Evolutionary conservation across 352 stramenopile species (phyloP), one percentile per base, ranked within the genome.

Genomic region (Globisporangium alternatum): DNA sequence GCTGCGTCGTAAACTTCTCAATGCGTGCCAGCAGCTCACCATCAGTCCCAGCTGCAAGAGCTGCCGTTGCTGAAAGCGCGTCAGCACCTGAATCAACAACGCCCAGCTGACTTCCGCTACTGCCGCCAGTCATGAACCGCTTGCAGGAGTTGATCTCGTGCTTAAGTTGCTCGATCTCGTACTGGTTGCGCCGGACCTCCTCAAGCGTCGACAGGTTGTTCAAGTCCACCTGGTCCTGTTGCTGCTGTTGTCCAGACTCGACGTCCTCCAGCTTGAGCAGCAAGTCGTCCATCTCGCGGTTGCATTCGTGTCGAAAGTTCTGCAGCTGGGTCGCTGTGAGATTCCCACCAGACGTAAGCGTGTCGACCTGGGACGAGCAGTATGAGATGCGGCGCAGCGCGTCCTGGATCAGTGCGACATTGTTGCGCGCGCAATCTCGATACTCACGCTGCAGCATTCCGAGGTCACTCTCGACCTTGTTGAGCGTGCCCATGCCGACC

Each of bases 391-490:
- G 78, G n/a, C 57, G 63, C 39, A 88, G 64, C 21, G 75, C 74
- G 39, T 88, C 70, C 55, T 90, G 74, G 41, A 86, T 73, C 30
- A 88, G 62, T 53, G 60, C 60, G 25, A 80, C 66, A 58, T 90
- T 83, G 59, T 76, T 76, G 15, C 64, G 67, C 51, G 78, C 75
- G 9, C 72, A 72, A 22, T 76, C 70, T 19, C 76, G 68, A 55
- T 87, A 87, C 28, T 87, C 76, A 15, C 64, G 66, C 64, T 88
- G 75, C 41, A 88, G 56, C 39, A 54, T 25, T 10, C 60, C 35
- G 35, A 87, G 56, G 43, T 88, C 79, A 15, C 64, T 73, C 28
- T 81, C 76, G 6, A 82, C 67, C 2, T 70, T 64, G 39, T 76
- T 75, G 7, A 88, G 53, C 35, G 70, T 72, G 2, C 68, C 68